A percentile compares a stretch with the other conserved stretches of the same genome.
These are phyloP conservation scores for Theileria sp. DNA, from an alignment of 169 alveolate species.

Conservation along the genomic window DNA sequence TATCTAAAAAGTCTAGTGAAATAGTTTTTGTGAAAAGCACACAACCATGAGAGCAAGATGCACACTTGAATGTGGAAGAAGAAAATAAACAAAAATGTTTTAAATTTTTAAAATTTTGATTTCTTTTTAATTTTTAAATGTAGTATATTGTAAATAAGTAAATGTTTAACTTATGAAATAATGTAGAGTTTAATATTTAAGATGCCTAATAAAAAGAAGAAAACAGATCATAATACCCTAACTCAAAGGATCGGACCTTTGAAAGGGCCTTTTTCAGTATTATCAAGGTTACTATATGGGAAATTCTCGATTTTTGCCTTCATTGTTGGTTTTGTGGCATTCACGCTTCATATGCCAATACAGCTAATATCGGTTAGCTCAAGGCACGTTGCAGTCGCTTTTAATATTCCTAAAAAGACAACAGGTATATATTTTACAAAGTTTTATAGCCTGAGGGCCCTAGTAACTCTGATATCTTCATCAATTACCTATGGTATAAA, in stretches of 20 bases:
- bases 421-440: slow-evolving; percentile 41
- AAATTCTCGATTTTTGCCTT: slow-evolving; percentile 6
- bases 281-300: background rate
- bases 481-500: slow-evolving; percentile 7
- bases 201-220: background rate
- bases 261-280: background rate
- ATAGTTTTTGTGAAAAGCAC: background rate
- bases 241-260: background rate
- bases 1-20: background rate
- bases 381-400: slow-evolving; percentile 41
- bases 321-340: slow-evolving; percentile 32
- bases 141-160: background rate
- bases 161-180: background rate
- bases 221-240: background rate
- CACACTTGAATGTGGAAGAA: background rate
- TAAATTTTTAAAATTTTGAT: too few relatives aligned
- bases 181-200: background rate
- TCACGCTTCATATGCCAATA: slow-evolving; percentile 47
- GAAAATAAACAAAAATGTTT: background rate
- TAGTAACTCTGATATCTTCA: slow-evolving; percentile 9
- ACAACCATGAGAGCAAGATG: background rate
- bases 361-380: slow-evolving; percentile 25
- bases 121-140: background rate
- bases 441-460: slow-evolving; percentile 31
- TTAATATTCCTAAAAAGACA: slow-evolving; percentile 26